Conservation (phyloP, 768 basidiomycete species). For the Psilocybe azurescens region DNA sequence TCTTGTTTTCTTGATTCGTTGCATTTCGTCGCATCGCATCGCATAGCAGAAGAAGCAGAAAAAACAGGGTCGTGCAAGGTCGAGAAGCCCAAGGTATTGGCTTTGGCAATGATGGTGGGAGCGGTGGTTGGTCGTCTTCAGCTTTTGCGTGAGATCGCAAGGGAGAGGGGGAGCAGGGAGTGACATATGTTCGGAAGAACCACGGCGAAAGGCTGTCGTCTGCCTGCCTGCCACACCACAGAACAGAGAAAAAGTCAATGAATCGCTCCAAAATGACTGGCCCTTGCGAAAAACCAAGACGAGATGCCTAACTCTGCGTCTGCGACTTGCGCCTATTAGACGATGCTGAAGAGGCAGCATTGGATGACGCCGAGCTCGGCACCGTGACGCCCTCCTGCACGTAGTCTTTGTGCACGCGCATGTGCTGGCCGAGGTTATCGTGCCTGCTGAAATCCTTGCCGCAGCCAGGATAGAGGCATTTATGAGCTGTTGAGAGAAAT, state of each 20-base stretch:
- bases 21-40: too few relatives aligned
- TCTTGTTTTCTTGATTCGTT: too few relatives aligned
- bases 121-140: background rate
- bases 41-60: too few relatives aligned
- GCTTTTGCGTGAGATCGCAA: background rate
- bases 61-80: background rate
- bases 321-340: slow-evolving; percentile 15
- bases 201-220: background rate
- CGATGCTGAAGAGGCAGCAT: slow-evolving; percentile 14
- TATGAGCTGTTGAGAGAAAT: slow-evolving; percentile 59
- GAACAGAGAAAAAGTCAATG: background rate
- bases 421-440: slow-evolving; percentile 89
- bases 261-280: background rate
- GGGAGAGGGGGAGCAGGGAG: background rate
- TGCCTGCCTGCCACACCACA: background rate
- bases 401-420: slow-evolving; percentile 76
- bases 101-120: background rate
- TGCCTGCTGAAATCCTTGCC: slow-evolving; percentile 86
- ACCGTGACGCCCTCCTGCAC: slow-evolving; percentile 28
- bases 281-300: background rate
- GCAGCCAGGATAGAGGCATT: slow-evolving; percentile 81
- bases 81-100: background rate
- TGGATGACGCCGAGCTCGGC: slow-evolving; percentile 7
- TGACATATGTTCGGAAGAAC: background rate
- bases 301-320: slow-evolving; percentile 1